Evolutionary conservation across 73 alveolate genomes (phyloP).

Genomic region (Stentor roeselii): DNA sequence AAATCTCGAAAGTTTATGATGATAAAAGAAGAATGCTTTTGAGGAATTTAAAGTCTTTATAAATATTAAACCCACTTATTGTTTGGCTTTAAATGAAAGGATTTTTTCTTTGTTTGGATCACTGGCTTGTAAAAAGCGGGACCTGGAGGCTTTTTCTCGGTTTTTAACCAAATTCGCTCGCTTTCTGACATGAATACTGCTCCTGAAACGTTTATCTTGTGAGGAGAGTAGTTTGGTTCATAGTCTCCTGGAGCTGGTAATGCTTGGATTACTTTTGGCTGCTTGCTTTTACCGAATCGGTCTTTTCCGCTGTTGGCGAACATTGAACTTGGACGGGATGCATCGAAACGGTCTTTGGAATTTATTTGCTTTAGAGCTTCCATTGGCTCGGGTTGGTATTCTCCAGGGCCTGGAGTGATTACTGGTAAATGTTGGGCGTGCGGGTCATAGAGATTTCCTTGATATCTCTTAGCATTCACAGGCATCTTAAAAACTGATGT

Average conservation of each 20-base stretch:
- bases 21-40: too few relatives aligned
- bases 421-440: neutral
- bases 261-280: slow-evolving; percentile 30
- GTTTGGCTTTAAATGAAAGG: slow-evolving; percentile 38
- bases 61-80: slow-evolving; percentile 15
- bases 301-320: slow-evolving; percentile 14
- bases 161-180: slow-evolving; percentile 5
- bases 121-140: slow-evolving; percentile 67
- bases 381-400: neutral
- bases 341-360: slow-evolving; percentile 45
- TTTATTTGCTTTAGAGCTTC: too few relatives aligned
- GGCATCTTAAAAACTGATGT: slow-evolving; percentile 10
- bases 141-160: slow-evolving; percentile 45
- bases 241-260: slow-evolving; percentile 63
- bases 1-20: too few relatives aligned
- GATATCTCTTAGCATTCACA: slow-evolving; percentile 17
- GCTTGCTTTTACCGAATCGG: slow-evolving; percentile 8
- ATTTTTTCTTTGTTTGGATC: slow-evolving; percentile 48
- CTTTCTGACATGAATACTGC: slow-evolving; percentile 33
- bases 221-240: slow-evolving; percentile 26
- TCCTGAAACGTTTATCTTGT: slow-evolving; percentile 15
- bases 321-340: slow-evolving; percentile 32
- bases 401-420: slow-evolving; percentile 32
- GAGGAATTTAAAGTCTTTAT: too few relatives aligned
- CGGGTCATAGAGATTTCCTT: slow-evolving; percentile 22